Evolutionary conservation across 306 rosid genomes (phyloP).

Genomic region (Trichosanthes truncata): DNA sequence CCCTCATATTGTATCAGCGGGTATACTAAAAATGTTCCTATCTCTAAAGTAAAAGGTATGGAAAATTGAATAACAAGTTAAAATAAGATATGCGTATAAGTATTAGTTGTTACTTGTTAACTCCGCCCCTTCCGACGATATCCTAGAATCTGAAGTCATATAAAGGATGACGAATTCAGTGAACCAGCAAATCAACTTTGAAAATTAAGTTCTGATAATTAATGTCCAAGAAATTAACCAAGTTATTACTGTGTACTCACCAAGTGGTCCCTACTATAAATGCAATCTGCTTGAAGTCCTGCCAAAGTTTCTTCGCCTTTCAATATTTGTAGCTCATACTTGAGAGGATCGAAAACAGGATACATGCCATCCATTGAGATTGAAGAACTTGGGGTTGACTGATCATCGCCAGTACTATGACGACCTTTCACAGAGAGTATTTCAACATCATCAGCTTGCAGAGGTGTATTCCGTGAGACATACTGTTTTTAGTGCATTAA

Average conservation of each 20-base stretch:
- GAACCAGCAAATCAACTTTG: not conserved
- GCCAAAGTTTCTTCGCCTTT: conserved; percentile 57
- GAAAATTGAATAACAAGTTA: conserved; percentile 1
- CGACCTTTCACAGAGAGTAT: conserved; percentile 49
- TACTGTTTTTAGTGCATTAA: conserved; percentile 32
- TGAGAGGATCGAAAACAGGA: conserved; percentile 34
- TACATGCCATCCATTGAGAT: conserved; percentile 22
- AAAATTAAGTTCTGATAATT: not conserved
- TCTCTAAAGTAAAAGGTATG: conserved; percentile 7
- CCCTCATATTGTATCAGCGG: conserved; percentile 8
- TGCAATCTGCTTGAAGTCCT: conserved; percentile 47
- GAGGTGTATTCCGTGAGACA: conserved; percentile 46
- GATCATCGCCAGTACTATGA: conserved; percentile 10
- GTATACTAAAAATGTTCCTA: conserved; percentile 10
- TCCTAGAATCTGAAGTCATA: conserved; percentile 62
- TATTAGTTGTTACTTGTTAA: conserved; percentile 8
- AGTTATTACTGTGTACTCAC: conserved; percentile 32
- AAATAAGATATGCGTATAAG: not conserved
- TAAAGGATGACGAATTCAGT: conserved; percentile 2
- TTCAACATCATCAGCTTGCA: conserved; percentile 62
- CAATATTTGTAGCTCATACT: conserved; percentile 52
- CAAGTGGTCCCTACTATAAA: conserved; percentile 41
- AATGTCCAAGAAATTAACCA: not conserved
- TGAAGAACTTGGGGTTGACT: conserved; percentile 5
- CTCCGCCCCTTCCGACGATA: conserved; percentile 49